Evolutionary conservation across 148 eudicot species (phyloP).

Genomic region (Nepenthes mirabilis): DNA sequence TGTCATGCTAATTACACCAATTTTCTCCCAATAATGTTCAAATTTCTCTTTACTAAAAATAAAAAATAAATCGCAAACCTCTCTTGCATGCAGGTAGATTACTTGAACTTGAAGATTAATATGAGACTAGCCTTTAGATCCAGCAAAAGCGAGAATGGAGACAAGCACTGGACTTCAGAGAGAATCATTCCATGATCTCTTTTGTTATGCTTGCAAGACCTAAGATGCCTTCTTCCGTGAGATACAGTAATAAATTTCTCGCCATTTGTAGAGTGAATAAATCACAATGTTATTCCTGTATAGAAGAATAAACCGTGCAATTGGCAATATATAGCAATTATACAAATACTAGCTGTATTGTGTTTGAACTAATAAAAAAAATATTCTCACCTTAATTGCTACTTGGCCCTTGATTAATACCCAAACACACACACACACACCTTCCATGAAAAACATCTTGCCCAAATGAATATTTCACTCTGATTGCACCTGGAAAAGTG

Average conservation of each 20-base stretch:
- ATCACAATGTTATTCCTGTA: too few relatives aligned
- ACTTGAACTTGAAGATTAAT: slow-evolving; percentile 69
- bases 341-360: too few relatives aligned
- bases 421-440: not conserved
- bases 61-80: not conserved
- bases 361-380: not conserved
- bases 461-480: slow-evolving; percentile 18
- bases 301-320: too few relatives aligned
- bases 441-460: slow-evolving; percentile 16
- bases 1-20: not conserved
- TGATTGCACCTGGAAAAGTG: slow-evolving; percentile 1
- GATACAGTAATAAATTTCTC: too few relatives aligned
- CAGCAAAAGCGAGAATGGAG: slow-evolving; percentile 20
- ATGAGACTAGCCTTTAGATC: slow-evolving; percentile 31
- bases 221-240: not conserved
- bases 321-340: too few relatives aligned
- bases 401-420: not conserved
- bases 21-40: not conserved
- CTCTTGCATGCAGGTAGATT: slow-evolving; percentile 54
- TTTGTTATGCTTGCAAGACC: not conserved
- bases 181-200: slow-evolving; percentile 36
- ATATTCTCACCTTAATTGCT: not conserved
- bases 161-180: slow-evolving; percentile 44
- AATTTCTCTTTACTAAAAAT: not conserved
- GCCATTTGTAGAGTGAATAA: too few relatives aligned